Base-by-base conservation (phyloP, 495 filamentous ascomycete genomes). In the Aspergillus ellipticus region DNA sequence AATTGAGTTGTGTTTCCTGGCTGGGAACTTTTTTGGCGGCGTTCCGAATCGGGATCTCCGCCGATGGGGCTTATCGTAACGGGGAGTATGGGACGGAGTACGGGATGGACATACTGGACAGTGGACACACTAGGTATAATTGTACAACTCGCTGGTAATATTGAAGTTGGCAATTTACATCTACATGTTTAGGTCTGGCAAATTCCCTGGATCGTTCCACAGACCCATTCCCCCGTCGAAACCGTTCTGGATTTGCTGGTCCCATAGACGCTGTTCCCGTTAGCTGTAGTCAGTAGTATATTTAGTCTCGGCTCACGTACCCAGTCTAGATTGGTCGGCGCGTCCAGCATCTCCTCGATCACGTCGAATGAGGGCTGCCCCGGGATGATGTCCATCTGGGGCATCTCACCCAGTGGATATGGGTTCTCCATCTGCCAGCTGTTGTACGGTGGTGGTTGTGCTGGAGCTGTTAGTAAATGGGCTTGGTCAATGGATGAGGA, bases 321-420 rank as follows among this genome's bases (percentile, higher is more conserved):
- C 89, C 89, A 92, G 68, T 92, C 85, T 59, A 92, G 75, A 59
- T 85, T 87, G 26, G 59, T 58, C 1, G 76, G 68, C 3, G 82
- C 54, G 29, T 67, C 68, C 16, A 77, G 78, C 76, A 83, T 76
- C 3, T 85, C 85, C 21, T 79, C 81, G 54, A 79, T 76, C 8
- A 79, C 66, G 64, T 56, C 79, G 58, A 68, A 67, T 53, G 57
- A 80, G 60, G 57, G 81, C 61, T 62, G 74, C 24, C 16, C 45
- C 0, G 61, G 51, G 0, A 57, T 19, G 2, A 55, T 42, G 9
- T 47, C 29, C 31, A 28, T 56, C 54, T 29, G 17, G 26, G 47
- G 57, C 42, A 31, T 29, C 10, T 31, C 16, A 42, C 28, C 19
- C 31, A 52, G 22, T 6, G 37, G 22, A 33, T 54, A 48, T 31